Evolutionary conservation across 2,329 filamentous ascomycete species (phyloP), one percentile per base, ranked within the genome.

Genomic region (Cercospora brassicicola): DNA sequence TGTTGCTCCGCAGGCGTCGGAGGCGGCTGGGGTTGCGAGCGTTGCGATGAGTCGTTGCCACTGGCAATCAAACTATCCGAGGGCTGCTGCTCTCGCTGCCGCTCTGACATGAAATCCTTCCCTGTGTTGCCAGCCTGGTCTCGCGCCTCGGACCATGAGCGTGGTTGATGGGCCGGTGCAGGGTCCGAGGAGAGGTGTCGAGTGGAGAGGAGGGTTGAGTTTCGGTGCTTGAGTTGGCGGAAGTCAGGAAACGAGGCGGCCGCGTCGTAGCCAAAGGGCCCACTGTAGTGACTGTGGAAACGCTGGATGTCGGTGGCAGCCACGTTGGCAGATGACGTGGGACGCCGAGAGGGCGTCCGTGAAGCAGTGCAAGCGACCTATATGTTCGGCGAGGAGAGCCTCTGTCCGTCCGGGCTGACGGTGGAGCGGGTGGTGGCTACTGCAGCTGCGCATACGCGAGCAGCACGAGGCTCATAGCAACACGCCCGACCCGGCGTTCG

Each of bases 101-200:
- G 72, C 66, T 77, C 73, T 76, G 77, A 78, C 77, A 79, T 79
- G 70, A 75, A 77, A 74, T 72, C 70, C 72, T 76, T 74, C 69
- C 73, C 72, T 72, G 68, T 60, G 59, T 68, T 68, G 67, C 74
- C 74, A 72, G 73, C 64, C 59, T 68, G 69, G 39, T 60, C 72
- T 67, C 68, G 67, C 62, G 69, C 61, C 59, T 67, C 67, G 64
- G 76, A 77, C 73, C 77, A 78, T 78, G 74, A 72, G 73, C 71
- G 71, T 71, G 72, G 66, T 42, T 70, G 71, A 65, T 73, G 63
- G 59, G 64, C 62, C 65, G 68, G 70, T 67, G 64, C 15, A 45
- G 36, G 59, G 59, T 68, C 67, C 62, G 67, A 69, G 55, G 28
- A 67, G 55, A 56, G 66, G 65, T 61, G 66, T 60, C 66, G 67